Percentiles rank a stretch among this genome's conserved stretches.
phyloP scores from a whole-genome alignment of 1,284 basidiomycete genomes.

The Caloboletus inedulis region DNA sequence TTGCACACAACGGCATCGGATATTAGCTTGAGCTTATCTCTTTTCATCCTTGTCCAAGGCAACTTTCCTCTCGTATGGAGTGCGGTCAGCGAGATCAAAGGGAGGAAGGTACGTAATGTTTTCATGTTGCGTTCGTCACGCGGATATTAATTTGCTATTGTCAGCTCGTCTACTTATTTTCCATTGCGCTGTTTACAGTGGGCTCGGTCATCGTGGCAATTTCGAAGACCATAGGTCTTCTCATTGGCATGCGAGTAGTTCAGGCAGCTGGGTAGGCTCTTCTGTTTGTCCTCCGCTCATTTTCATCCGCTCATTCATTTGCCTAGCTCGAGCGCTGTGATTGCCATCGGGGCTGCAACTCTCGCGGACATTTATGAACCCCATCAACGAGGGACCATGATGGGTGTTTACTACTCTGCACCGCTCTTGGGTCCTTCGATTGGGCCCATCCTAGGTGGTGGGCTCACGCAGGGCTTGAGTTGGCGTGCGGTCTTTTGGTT shows the following conservation, averaged over 20 bases:
- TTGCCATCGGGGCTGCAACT: constrained; percentile 77
- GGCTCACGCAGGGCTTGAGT: constrained; percentile 61
- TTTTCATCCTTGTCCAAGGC: constrained; percentile 80
- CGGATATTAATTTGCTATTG: neutral
- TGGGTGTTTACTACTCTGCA: constrained; percentile 76
- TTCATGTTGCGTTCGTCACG: neutral
- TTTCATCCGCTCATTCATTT: neutral
- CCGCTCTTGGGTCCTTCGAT: constrained; percentile 61
- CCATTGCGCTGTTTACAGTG: constrained; percentile 56
- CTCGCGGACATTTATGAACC: constrained; percentile 83
- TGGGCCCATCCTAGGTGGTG: constrained; percentile 72
- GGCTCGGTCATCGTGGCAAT: constrained; percentile 66
- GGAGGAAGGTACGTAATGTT: constrained; percentile 56
- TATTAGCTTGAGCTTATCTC: constrained; percentile 71
- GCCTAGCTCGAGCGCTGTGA: constrained; percentile 68
- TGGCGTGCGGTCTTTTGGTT: constrained; percentile 89
- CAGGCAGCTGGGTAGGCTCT: constrained; percentile 58
- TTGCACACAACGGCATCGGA: constrained; percentile 64
- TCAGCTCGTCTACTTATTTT: constrained; percentile 66
- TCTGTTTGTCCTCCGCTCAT: neutral
- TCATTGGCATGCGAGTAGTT: constrained; percentile 72
- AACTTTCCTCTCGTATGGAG: constrained; percentile 67
- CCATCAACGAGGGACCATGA: constrained; percentile 73
- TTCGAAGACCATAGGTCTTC: constrained; percentile 57
- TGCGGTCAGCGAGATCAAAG: constrained; percentile 74